Conservation (phyloP, 2,329 filamentous ascomycete genomes). For the Microcera coccophila region DNA sequence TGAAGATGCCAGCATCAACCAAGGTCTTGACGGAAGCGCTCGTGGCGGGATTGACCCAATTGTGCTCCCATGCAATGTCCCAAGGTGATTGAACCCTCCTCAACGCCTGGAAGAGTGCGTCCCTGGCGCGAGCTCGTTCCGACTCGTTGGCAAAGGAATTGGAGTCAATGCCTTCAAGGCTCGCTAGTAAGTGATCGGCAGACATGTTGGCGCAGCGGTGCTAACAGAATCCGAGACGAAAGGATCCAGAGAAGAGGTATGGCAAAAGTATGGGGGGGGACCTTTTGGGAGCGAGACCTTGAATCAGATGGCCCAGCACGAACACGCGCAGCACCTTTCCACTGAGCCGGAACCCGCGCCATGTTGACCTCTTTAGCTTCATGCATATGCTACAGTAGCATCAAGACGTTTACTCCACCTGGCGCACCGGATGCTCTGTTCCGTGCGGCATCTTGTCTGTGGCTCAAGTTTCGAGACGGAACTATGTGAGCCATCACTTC, state of each 20-base stretch:
- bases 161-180: constrained; percentile 24
- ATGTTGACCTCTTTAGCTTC: too few species aligned
- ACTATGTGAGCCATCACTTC: too few species aligned
- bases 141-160: constrained; percentile 30
- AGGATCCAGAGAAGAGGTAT: too few species aligned
- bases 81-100: constrained; percentile 35
- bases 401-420: background rate
- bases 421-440: background rate
- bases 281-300: too few species aligned
- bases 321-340: too few species aligned
- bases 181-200: constrained; percentile 23
- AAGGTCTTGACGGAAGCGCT: constrained; percentile 35
- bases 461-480: too few species aligned
- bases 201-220: constrained; percentile 23
- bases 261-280: too few species aligned
- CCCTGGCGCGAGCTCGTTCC: constrained; percentile 31
- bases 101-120: constrained; percentile 30
- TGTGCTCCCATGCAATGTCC: constrained; percentile 38
- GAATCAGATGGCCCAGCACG: too few species aligned
- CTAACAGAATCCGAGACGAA: too few species aligned
- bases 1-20: constrained; percentile 36
- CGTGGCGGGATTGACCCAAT: constrained; percentile 32
- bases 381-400: too few species aligned
- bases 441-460: background rate
- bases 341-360: too few species aligned